Percentiles rank a stretch among this genome's conserved stretches.
Conservation (phyloP, 2,329 filamentous ascomycete genomes). For the Phyllosticta paracitricarpa region DNA sequence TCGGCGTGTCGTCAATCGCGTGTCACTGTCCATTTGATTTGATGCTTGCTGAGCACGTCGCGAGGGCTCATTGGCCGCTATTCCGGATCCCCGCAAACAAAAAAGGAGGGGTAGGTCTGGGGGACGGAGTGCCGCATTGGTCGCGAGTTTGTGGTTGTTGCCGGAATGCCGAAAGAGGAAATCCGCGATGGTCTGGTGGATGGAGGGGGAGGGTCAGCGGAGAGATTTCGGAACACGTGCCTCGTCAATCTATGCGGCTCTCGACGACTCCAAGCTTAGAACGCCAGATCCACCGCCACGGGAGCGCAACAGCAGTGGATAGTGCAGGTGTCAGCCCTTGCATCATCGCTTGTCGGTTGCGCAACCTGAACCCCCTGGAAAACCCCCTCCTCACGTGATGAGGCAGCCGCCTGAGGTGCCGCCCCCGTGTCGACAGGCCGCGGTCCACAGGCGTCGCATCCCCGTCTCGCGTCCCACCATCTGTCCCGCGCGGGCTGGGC, state of each 20-base stretch:
- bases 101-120: not conserved
- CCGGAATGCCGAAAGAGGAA: constrained; percentile 7
- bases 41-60: not conserved
- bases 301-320: not conserved
- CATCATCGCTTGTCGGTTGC: not conserved
- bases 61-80: not conserved
- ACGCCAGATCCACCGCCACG: not conserved
- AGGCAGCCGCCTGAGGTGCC: not conserved
- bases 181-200: not conserved
- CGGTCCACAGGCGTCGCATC: not conserved
- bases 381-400: not conserved
- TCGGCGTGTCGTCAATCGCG: not conserved
- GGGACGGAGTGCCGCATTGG: constrained; percentile 6
- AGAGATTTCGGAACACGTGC: not conserved
- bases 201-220: not conserved
- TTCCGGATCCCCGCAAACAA: constrained; percentile 1
- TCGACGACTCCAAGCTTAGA: not conserved
- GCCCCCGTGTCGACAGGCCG: not conserved
- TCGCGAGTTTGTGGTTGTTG: not conserved
- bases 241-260: not conserved
- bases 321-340: not conserved
- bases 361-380: not conserved
- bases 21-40: not conserved
- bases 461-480: not conserved
- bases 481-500: not conserved